Evolutionary conservation across 768 basidiomycete genomes (phyloP).

Genomic region (Krasilnikovozyma curviuscula): DNA sequence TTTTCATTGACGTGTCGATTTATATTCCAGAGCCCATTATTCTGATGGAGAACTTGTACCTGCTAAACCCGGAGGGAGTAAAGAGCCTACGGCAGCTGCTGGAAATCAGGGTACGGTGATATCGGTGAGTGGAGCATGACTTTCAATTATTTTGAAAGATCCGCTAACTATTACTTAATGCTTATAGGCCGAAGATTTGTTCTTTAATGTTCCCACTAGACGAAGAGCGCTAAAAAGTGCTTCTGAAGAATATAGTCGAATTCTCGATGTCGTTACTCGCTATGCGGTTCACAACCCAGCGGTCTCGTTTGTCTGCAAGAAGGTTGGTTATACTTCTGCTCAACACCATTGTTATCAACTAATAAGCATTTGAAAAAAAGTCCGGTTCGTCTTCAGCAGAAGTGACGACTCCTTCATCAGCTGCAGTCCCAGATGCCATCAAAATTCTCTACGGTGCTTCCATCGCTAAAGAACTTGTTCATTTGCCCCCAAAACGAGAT

Average conservation of each 20-base stretch:
- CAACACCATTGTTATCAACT: too few species aligned
- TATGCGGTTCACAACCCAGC: constrained; percentile 87
- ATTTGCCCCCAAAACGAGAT: constrained; percentile 23
- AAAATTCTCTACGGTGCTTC: constrained; percentile 59
- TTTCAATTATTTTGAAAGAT: not conserved
- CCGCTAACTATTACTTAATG: not conserved
- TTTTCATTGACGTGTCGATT: not conserved
- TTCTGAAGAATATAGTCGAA: constrained; percentile 79
- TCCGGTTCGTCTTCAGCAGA: constrained; percentile 55
- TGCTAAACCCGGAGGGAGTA: constrained; percentile 45
- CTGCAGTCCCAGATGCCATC: constrained; percentile 49
- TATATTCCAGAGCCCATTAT: constrained; percentile 48
- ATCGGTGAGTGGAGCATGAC: constrained; percentile 34
- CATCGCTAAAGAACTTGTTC: constrained; percentile 52
- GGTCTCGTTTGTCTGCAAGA: constrained; percentile 77
- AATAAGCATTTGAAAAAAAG: constrained; percentile 29
- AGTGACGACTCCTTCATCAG: constrained; percentile 53
- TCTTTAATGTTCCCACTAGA: constrained; percentile 79
- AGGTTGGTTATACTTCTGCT: constrained; percentile 33
- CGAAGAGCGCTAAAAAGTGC: constrained; percentile 62
- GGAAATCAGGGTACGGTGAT: constrained; percentile 89
- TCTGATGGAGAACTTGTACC: constrained; percentile 54
- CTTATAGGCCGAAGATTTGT: constrained; percentile 77
- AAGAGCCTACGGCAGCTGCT: constrained; percentile 73
- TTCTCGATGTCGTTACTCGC: constrained; percentile 75